These are phyloP conservation scores for Phascolomyces articulosus DNA, from an alignment of 371 early-diverging fungal species.

Conservation along the genomic window DNA sequence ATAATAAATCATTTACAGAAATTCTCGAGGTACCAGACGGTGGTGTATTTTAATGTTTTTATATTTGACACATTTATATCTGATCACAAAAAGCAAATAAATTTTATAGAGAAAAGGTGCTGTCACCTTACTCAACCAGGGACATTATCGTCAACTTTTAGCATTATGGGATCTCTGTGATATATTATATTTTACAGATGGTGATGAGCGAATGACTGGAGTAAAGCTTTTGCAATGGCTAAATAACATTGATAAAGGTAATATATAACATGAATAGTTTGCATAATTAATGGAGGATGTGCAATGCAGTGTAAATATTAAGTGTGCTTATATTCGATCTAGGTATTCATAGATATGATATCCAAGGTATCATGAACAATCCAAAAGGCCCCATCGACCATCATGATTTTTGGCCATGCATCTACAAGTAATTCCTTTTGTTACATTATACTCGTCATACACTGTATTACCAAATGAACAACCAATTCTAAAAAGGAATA, in stretches of 20 bases:
- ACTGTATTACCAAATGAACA: too few relatives aligned
- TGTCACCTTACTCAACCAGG: not conserved
- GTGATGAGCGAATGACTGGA: not conserved
- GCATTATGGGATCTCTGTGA: not conserved
- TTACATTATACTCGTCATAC: too few relatives aligned
- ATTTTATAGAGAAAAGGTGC: not conserved
- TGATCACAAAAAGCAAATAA: too few relatives aligned
- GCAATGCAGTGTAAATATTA: not conserved
- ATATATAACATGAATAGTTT: not conserved
- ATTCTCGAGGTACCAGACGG: not conserved
- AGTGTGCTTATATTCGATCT: not conserved
- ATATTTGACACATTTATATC: too few relatives aligned
- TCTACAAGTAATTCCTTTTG: not conserved
- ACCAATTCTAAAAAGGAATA: too few relatives aligned
- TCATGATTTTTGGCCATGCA: not conserved
- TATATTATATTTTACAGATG: slow-evolving; percentile 2
- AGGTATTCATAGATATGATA: not conserved
- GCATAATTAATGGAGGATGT: too few relatives aligned
- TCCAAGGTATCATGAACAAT: not conserved
- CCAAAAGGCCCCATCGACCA: not conserved
- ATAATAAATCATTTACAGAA: not conserved
- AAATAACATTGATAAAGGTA: not conserved
- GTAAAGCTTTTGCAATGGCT: not conserved
- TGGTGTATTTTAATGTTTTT: too few relatives aligned
- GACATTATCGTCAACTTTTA: not conserved